Base-by-base conservation (phyloP, 2,329 filamentous ascomycete species). In the Beauveria medogensis region DNA sequence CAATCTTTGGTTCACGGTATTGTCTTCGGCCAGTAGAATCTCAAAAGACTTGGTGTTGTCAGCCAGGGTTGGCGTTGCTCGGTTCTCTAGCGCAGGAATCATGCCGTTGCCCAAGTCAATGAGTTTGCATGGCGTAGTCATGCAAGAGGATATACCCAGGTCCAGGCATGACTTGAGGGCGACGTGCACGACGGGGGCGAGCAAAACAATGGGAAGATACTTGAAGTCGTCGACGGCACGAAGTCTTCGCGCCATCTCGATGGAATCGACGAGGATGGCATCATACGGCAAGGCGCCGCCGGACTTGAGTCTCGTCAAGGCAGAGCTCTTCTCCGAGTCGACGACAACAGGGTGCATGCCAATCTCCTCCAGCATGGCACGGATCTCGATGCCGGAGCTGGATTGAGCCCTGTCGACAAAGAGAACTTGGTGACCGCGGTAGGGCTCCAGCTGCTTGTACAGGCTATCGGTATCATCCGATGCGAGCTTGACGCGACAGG, bases 141-240 rank as follows among this genome's bases (percentile, higher is more conserved):
- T 97, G 75, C 97, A 97, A 55, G 92, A 97, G n/a, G 92, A 95
- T 67, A 99, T 96, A 64, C 94, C 93, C 65, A 97, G 82, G 72
- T 97, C 94, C 63, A 97, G 78, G 62, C 93, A 94, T 3, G 91
- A 94, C 77, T 96, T 96, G 67, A 99, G 81, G 73, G 87, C 95
- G 66, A 97, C 91, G 63, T 92, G 90, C 14, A 97, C 92, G 41
- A 91, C 80, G 0, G 93, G 92, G 50, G 92, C 94, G 51, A 97
- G 78, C 63, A 97, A 84, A 48, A 99, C 93, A 65, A 99, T 92
- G 2, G 94, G 94, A 51, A 97, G 91, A 71, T 97, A 97, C 78
- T 97, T 97, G 82, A 97, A 96, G 72, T 95, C 91, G 70, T 97
- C 93, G 56, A 94, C 88, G 12, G 90, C 88, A 65, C 94, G 86